phyloP scores from a whole-genome alignment of 805 yeast genomes.

The Kluyveromyces nonfermentans region DNA sequence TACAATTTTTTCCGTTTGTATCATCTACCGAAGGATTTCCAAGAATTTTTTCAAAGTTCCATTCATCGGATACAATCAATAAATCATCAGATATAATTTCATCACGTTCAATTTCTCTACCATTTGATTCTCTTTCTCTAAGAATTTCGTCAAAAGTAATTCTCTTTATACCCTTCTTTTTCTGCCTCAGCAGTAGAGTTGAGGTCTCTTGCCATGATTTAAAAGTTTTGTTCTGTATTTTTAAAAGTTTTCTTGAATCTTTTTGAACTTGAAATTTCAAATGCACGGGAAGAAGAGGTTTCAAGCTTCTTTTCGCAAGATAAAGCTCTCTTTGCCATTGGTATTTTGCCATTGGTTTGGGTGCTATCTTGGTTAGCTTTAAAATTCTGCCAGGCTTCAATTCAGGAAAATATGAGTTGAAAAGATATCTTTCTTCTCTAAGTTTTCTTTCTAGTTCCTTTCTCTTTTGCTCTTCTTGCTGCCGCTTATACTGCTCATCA shows the following conservation, averaged over 20 bases:
- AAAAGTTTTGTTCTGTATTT: slow-evolving; percentile 12
- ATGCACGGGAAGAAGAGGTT: slow-evolving; percentile 41
- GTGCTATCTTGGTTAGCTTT: slow-evolving; percentile 47
- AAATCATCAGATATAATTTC: slow-evolving; percentile 41
- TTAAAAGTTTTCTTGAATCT: slow-evolving; percentile 43
- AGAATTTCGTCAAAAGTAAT: slow-evolving; percentile 17
- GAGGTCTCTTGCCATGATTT: slow-evolving; percentile 5
- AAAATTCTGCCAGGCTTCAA: slow-evolving; percentile 41
- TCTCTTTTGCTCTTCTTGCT: slow-evolving; percentile 7
- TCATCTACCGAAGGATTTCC: slow-evolving; percentile 31
- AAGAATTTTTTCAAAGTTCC: slow-evolving; percentile 62
- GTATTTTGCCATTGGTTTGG: slow-evolving; percentile 38
- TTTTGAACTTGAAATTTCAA: slow-evolving; percentile 43
- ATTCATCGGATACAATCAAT: slow-evolving; percentile 61
- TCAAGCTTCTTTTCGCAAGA: slow-evolving; percentile 24
- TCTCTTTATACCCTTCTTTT: slow-evolving; percentile 14
- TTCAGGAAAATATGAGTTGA: slow-evolving; percentile 45
- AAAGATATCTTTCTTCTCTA: slow-evolving; percentile 28
- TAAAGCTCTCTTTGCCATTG: slow-evolving; percentile 32
- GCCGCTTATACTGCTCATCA: slow-evolving; percentile 12
- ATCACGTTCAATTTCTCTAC: slow-evolving; percentile 11
- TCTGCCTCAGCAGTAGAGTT: slow-evolving; percentile 1
- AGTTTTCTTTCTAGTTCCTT: slow-evolving; percentile 14
- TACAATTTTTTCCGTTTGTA: background rate
- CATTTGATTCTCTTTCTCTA: slow-evolving; percentile 7